These are phyloP conservation scores for Ashbya aceris DNA, from an alignment of 1,139 yeast genomes.

Conservation along the genomic window DNA sequence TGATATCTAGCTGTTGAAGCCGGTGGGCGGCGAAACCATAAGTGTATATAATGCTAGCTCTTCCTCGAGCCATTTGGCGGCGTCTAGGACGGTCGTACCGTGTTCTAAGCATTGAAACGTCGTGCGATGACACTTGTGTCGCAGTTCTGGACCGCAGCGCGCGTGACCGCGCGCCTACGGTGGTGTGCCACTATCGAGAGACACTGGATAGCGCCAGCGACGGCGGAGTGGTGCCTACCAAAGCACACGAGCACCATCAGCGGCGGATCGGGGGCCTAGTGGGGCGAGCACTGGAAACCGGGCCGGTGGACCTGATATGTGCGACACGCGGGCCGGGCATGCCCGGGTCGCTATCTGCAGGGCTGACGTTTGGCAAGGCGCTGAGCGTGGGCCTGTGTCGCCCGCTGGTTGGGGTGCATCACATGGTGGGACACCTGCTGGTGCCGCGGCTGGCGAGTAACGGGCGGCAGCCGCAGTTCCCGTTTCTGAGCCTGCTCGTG, in stretches of 20 bases:
- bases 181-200: constrained; percentile 51
- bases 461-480: constrained; percentile 41
- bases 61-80: too few relatives aligned
- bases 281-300: constrained; percentile 30
- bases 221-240: constrained; percentile 88
- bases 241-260: constrained; percentile 78
- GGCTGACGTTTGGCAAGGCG: constrained; percentile 81
- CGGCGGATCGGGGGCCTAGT: constrained; percentile 41
- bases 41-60: neutral
- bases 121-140: constrained; percentile 93
- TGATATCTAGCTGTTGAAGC: too few relatives aligned
- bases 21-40: neutral
- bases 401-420: constrained; percentile 87
- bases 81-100: constrained; percentile 33
- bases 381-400: constrained; percentile 64
- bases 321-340: constrained; percentile 97
- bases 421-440: constrained; percentile 87
- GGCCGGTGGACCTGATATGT: constrained; percentile 63
- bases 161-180: constrained; percentile 34
- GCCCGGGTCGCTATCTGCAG: constrained; percentile 80
- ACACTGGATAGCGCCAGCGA: constrained; percentile 56
- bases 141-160: constrained; percentile 53
- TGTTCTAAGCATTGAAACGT: constrained; percentile 81
- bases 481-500: constrained; percentile 70
- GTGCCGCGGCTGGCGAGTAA: constrained; percentile 48